Evolutionary conservation across 305 asterid genomes (phyloP), one percentile per base, ranked within the genome.

Genomic region (Rubia tinctorum): DNA sequence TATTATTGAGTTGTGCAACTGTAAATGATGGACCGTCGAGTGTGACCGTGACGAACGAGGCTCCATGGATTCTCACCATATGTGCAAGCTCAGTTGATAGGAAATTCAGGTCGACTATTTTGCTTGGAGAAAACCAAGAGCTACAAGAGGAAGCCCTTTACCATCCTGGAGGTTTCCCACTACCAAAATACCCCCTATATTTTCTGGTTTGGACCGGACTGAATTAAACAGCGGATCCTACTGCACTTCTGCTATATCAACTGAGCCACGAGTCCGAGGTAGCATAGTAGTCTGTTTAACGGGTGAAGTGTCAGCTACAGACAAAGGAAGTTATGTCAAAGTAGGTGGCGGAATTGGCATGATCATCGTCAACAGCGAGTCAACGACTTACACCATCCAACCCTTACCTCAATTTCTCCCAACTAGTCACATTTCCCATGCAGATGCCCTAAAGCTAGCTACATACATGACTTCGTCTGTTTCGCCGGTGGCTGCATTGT

Each of bases 21-120:
- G 90, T 89, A 0, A 89, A 89, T 18, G 0, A 0, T 0, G 93
- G 93, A 0, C 86, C 96, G 0, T 6, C 0, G 0, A 2, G 1
- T 13, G 18, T 8, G 7, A 2, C 75, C 2, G 12, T 81, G 7
- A 2, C 8, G 10, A 89, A 91, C 6, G 88, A 80, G 8, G 90
- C 96, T 1, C 96, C 95, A 0, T 91, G 97, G 96, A 59, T 89
- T 10, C 90, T 91, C 20, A 82, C 93, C 0, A 91, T 87, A 6
- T 96, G 96, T 8, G 91, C 95, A 0, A 84, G 88, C 83, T 81
- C 85, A 0, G 68, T 66, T 8, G 95, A 91, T 18, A 69, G 86
- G 47, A 76, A 78, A 43, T 3, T 86, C 0, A 71, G 58, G 47
- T 87, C 91, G 4, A 80, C 83, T 0, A 90, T 80, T 0, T 72